A percentile compares a stretch with the other conserved stretches of the same genome.
These are phyloP conservation scores for Dendrostoma leiphaemia DNA, from an alignment of 2,329 filamentous ascomycete species.

Conservation along the genomic window DNA sequence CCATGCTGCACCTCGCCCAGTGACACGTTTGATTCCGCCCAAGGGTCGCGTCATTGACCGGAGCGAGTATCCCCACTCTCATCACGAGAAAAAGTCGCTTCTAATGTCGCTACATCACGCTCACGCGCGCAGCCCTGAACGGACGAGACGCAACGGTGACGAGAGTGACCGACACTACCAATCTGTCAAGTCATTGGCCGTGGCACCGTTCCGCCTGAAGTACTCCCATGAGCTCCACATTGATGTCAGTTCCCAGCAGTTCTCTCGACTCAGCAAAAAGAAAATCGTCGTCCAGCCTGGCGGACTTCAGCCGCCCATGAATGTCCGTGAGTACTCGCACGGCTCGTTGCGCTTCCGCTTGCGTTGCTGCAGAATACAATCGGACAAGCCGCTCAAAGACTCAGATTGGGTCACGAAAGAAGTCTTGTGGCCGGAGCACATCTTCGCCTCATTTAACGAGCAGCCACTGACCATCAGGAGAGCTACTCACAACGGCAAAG, in stretches of 20 bases:
- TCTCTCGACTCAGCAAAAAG: constrained; percentile 34
- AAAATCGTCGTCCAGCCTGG: constrained; percentile 24
- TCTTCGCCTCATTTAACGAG: constrained; percentile 69
- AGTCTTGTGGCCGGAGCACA: constrained; percentile 67
- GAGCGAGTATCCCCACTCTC: constrained; percentile 39
- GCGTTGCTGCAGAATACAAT: constrained; percentile 53
- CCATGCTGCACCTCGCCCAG: neutral
- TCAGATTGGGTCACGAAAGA: constrained; percentile 62
- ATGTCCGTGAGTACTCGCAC: constrained; percentile 40
- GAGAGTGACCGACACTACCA: constrained; percentile 50
- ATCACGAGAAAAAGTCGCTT: constrained; percentile 40
- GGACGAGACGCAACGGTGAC: constrained; percentile 30
- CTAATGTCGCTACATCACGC: constrained; percentile 45
- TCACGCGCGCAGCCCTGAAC: constrained; percentile 46
- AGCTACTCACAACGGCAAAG: constrained; percentile 71
- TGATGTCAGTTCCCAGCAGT: constrained; percentile 34
- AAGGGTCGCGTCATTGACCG: constrained; percentile 22
- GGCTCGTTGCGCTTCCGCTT: constrained; percentile 65
- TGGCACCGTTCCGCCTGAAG: constrained; percentile 39
- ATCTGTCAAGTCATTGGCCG: constrained; percentile 49
- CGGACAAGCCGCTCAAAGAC: constrained; percentile 33
- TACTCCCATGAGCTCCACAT: constrained; percentile 47
- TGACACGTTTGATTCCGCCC: constrained; percentile 23
- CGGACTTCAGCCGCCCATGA: constrained; percentile 22
- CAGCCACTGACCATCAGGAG: constrained; percentile 56